These are phyloP conservation scores for Ulvella scutata DNA, from an alignment of 139 green algal species.

Conservation along the genomic window DNA sequence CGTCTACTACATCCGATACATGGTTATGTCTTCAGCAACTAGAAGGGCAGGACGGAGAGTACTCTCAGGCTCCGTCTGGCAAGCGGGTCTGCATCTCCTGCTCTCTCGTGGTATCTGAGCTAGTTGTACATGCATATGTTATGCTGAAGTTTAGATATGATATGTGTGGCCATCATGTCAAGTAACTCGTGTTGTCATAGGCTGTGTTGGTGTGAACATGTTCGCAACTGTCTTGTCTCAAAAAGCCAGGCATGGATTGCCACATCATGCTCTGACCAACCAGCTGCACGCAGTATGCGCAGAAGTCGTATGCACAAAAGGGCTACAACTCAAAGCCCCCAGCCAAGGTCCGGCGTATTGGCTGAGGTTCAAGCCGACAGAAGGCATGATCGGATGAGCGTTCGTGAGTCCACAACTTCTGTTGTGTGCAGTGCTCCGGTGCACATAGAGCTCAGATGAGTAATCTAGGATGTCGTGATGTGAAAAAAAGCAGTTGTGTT, in stretches of 20 bases:
- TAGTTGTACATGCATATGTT: background rate
- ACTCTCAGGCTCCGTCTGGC: background rate
- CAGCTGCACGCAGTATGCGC: background rate
- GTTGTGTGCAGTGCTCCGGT: too few species aligned
- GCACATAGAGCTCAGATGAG: background rate
- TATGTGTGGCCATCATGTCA: background rate
- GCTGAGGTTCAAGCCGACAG: background rate
- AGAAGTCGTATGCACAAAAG: background rate
- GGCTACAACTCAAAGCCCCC: conserved; percentile 2
- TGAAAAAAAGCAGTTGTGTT: background rate
- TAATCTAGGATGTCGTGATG: background rate
- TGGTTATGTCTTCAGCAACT: background rate
- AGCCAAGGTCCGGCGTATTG: background rate
- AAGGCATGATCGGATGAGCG: too few species aligned
- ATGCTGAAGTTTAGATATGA: background rate
- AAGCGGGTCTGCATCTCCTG: background rate
- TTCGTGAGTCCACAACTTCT: too few species aligned
- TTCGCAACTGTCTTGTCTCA: background rate
- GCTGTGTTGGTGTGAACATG: background rate
- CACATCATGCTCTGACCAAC: background rate
- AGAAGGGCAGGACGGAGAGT: background rate
- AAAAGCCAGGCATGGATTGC: background rate
- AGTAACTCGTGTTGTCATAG: background rate
- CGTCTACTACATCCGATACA: background rate
- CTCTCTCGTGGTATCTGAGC: too few species aligned